A percentile compares a stretch with the other conserved stretches of the same genome.
These are phyloP conservation scores for Blastobotrys peoriensis DNA, from an alignment of 805 yeast genomes.

Conservation along the genomic window DNA sequence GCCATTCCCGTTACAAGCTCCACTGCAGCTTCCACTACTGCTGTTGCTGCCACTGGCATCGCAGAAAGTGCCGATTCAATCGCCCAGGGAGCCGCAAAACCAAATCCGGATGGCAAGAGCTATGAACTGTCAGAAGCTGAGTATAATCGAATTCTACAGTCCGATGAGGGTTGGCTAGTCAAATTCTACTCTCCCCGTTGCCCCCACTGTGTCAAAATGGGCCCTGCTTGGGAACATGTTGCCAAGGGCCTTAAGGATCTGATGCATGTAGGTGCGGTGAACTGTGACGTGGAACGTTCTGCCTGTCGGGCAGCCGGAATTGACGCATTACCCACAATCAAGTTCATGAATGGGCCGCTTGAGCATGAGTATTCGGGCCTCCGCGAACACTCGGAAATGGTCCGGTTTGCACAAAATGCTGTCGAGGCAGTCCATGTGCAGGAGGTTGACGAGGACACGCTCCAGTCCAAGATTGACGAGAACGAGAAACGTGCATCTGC, in stretches of 20 bases:
- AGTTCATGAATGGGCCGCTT: slow-evolving; percentile 24
- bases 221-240: slow-evolving; percentile 32
- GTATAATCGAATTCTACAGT: slow-evolving; percentile 24
- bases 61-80: slow-evolving; percentile 7
- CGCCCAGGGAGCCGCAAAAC: slow-evolving; percentile 5
- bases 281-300: slow-evolving; percentile 31
- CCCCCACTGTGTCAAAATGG: slow-evolving; percentile 34
- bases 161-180: slow-evolving; percentile 35
- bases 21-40: background rate
- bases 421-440: slow-evolving; percentile 26
- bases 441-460: slow-evolving; percentile 23
- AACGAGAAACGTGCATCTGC: slow-evolving; percentile 10
- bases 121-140: slow-evolving; percentile 24
- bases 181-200: slow-evolving; percentile 37
- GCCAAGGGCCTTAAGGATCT: slow-evolving; percentile 28
- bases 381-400: slow-evolving; percentile 29
- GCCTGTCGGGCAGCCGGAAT: slow-evolving; percentile 32
- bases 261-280: slow-evolving; percentile 36
- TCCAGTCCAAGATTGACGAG: slow-evolving; percentile 21
- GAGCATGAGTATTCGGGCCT: slow-evolving; percentile 27
- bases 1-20: background rate
- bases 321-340: slow-evolving; percentile 20
- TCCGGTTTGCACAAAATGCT: slow-evolving; percentile 29
- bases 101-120: slow-evolving; percentile 33
- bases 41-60: background rate